Conservation (phyloP, 192 early-diverging fungal species). For the Linnemannia exigua region DNA sequence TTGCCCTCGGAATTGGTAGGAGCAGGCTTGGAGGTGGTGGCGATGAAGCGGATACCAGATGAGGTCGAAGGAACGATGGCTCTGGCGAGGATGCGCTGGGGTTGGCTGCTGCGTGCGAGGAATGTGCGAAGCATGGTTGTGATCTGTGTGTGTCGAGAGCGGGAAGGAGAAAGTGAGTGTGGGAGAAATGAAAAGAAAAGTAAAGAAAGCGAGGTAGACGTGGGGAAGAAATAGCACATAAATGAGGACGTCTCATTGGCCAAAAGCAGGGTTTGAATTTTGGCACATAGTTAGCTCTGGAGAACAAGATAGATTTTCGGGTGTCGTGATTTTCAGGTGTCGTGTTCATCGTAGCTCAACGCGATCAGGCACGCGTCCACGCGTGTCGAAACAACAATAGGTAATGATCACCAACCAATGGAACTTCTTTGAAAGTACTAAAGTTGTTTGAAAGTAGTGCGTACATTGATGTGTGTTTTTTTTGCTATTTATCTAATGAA, state of each 20-base stretch:
- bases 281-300: too few relatives aligned
- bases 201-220: background rate
- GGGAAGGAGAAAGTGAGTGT: background rate
- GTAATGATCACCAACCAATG: too few relatives aligned
- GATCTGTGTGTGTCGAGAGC: background rate
- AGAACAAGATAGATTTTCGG: too few relatives aligned
- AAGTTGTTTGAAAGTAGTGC: too few relatives aligned
- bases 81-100: constrained; percentile 32
- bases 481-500: background rate
- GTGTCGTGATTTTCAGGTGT: too few relatives aligned
- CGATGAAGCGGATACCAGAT: constrained; percentile 37
- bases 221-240: background rate
- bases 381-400: too few relatives aligned
- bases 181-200: background rate
- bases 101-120: constrained; percentile 44
- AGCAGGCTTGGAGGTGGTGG: constrained; percentile 19
- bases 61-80: constrained; percentile 4
- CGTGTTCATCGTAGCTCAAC: too few relatives aligned
- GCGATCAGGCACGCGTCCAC: too few relatives aligned
- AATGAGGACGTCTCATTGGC: background rate
- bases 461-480: background rate
- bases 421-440: background rate
- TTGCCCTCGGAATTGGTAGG: constrained; percentile 41
- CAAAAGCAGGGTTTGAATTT: background rate
- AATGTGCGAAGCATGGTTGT: constrained; percentile 55